phyloP scores from a whole-genome alignment of 1,284 basidiomycete genomes.

The Xerocomus minutiporus region DNA sequence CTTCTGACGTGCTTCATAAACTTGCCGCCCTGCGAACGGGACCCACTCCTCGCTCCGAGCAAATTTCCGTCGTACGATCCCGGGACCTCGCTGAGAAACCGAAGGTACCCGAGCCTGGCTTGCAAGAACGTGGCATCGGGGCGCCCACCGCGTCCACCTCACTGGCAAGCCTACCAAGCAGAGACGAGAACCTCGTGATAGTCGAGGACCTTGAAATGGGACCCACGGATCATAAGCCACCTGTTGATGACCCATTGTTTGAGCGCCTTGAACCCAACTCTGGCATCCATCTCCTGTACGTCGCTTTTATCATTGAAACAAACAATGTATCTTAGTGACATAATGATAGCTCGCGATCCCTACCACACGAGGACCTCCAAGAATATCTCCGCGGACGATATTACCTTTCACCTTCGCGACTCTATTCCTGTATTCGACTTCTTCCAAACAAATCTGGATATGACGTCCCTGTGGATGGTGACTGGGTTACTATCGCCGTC shows the following conservation, averaged over 20 bases:
- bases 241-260: conserved; percentile 69
- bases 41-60: conserved; percentile 19
- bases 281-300: conserved; percentile 77
- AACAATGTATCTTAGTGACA: conserved; percentile 1
- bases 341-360: conserved; percentile 56
- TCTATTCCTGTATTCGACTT: conserved; percentile 83
- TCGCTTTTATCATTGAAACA: conserved; percentile 13
- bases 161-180: conserved; percentile 26
- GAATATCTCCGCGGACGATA: conserved; percentile 83
- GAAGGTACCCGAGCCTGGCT: conserved; percentile 4
- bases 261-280: conserved; percentile 83
- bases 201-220: conserved; percentile 73
- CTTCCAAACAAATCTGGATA: conserved; percentile 77
- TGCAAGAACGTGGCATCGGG: conserved; percentile 11
- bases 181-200: conserved; percentile 68
- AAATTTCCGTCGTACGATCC: conserved; percentile 19
- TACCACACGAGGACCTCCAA: conserved; percentile 76
- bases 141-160: conserved; percentile 17
- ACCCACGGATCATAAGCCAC: conserved; percentile 65
- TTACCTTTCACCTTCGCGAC: conserved; percentile 78
- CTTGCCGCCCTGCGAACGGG: conserved; percentile 21
- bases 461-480: conserved; percentile 86
- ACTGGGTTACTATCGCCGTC: conserved; percentile 89
- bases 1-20: conserved; percentile 27
- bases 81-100: conserved; percentile 21